These are phyloP conservation scores for Plantago coronopus DNA, from an alignment of 305 asterid species.

Conservation along the genomic window DNA sequence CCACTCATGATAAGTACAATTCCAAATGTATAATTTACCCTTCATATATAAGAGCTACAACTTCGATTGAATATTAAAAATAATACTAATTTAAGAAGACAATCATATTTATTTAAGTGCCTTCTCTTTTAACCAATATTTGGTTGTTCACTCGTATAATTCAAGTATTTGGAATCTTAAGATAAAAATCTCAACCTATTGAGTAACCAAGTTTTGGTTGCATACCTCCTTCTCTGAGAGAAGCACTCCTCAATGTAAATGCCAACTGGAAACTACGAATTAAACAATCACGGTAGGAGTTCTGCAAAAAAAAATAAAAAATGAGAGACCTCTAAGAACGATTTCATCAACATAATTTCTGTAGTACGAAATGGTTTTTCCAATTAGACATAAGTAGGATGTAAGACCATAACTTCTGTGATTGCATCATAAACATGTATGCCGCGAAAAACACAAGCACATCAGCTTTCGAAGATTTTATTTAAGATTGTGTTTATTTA, in stretches of 20 bases:
- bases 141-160: neutral
- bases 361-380: neutral
- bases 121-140: neutral
- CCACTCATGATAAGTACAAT: too few species aligned
- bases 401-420: neutral
- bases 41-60: neutral
- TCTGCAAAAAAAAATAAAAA: conserved; percentile 41
- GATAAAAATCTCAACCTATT: neutral
- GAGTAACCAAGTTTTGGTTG: neutral
- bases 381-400: too few species aligned
- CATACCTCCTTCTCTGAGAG: conserved; percentile 65
- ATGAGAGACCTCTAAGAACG: conserved; percentile 1
- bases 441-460: neutral
- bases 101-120: neutral
- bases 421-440: neutral
- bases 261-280: conserved; percentile 77
- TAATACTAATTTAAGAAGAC: neutral
- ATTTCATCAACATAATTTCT: neutral
- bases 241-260: conserved; percentile 51
- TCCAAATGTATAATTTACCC: neutral
- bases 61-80: neutral
- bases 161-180: neutral
- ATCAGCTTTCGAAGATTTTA: neutral
- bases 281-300: conserved; percentile 64
- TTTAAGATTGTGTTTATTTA: neutral